Percentiles rank a stretch among this genome's conserved stretches.
Evolutionary conservation across 768 basidiomycete species (phyloP).

Genomic region (Tephrocybe sp.): DNA sequence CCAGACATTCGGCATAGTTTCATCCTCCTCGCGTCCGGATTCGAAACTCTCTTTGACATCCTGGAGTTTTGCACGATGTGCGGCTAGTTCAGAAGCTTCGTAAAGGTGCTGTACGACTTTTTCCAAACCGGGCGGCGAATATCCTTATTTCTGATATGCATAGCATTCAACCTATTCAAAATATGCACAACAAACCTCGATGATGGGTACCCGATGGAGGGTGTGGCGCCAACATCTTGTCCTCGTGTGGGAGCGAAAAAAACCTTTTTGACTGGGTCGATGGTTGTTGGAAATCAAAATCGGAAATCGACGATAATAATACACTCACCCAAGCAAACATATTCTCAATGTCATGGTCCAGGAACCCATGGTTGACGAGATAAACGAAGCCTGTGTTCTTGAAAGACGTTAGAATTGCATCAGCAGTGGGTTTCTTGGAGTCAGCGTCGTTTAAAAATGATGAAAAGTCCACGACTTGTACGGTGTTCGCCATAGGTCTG

Average conservation of each 20-base stretch:
- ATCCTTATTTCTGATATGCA: conserved; percentile 24
- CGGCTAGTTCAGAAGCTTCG: conserved; percentile 27
- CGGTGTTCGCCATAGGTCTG: background rate
- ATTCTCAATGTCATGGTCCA: conserved; percentile 30
- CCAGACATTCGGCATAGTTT: conserved; percentile 57
- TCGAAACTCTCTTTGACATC: conserved; percentile 58
- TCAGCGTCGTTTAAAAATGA: conserved; percentile 40
- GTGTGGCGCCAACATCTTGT: conserved; percentile 45
- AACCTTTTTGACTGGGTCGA: conserved; percentile 35
- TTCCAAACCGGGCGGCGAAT: conserved; percentile 39
- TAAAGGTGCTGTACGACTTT: conserved; percentile 38
- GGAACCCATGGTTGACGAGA: conserved; percentile 41
- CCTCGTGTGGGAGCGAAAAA: conserved; percentile 36
- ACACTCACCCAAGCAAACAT: conserved; percentile 44
- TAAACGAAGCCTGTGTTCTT: conserved; percentile 49
- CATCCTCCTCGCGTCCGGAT: conserved; percentile 47
- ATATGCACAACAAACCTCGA: conserved; percentile 31
- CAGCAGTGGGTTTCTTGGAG: conserved; percentile 39
- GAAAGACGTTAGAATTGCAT: conserved; percentile 44
- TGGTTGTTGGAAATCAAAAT: background rate
- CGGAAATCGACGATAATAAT: background rate
- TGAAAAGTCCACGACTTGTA: conserved; percentile 42
- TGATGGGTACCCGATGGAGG: conserved; percentile 45
- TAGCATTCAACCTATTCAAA: background rate
- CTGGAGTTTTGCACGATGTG: conserved; percentile 30